A percentile compares a stretch with the other conserved stretches of the same genome.
Conservation (phyloP, 148 eudicot species). For the Talinum fruticosum region DNA sequence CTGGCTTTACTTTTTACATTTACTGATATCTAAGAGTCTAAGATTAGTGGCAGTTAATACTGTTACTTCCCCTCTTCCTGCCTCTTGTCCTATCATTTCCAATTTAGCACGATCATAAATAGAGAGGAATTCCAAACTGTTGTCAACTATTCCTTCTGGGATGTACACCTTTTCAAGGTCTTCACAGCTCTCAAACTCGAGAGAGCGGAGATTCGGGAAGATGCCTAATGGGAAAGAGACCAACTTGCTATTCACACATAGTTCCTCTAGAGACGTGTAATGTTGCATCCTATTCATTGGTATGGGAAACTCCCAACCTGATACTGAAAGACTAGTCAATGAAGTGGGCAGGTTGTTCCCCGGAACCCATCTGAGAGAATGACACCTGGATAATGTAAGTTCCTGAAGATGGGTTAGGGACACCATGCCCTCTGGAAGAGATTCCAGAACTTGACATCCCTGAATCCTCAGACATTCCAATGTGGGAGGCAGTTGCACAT, state of each 20-base stretch:
- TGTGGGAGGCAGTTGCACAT: not conserved
- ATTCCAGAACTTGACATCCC: not conserved
- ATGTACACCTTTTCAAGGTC: not conserved
- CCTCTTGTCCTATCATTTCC: not conserved
- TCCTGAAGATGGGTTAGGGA: not conserved
- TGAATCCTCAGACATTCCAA: not conserved
- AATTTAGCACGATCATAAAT: too few relatives aligned
- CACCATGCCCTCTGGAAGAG: not conserved
- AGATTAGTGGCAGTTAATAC: not conserved
- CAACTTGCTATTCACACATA: not conserved
- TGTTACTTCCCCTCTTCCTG: not conserved
- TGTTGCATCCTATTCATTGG: not conserved
- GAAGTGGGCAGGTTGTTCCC: not conserved
- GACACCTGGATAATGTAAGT: not conserved
- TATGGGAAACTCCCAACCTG: not conserved
- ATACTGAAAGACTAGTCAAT: not conserved
- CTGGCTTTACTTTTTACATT: not conserved
- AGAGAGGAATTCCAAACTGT: not conserved
- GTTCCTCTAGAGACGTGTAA: not conserved
- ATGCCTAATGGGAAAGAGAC: not conserved
- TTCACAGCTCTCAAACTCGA: not conserved
- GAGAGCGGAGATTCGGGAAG: not conserved
- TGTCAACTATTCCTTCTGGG: not conserved
- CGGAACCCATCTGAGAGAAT: not conserved
- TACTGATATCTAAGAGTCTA: too few relatives aligned